A percentile compares a stretch with the other conserved stretches of the same genome.
These are phyloP conservation scores for Pichia heedii DNA, from an alignment of 805 yeast genomes.

Conservation along the genomic window DNA sequence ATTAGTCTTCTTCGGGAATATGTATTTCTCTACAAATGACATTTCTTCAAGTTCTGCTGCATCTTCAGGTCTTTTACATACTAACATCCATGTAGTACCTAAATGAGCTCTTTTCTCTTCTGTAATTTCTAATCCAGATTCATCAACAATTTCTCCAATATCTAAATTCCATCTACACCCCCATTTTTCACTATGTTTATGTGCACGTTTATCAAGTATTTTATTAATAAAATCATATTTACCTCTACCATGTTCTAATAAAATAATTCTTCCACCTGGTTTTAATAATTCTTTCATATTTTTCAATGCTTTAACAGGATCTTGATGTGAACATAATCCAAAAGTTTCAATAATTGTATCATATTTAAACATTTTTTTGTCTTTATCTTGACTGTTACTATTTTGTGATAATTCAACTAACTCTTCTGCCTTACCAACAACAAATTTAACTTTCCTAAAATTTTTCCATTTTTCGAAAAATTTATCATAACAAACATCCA, in stretches of 20 bases:
- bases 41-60: slow-evolving; percentile 38
- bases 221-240: slow-evolving; percentile 68
- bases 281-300: slow-evolving; percentile 66
- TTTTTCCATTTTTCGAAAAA: slow-evolving; percentile 60
- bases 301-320: slow-evolving; percentile 73
- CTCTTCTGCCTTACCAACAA: slow-evolving; percentile 85
- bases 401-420: slow-evolving; percentile 39
- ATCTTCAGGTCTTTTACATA: slow-evolving; percentile 69
- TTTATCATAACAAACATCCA: slow-evolving; percentile 67
- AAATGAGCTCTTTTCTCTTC: slow-evolving; percentile 75
- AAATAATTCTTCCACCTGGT: slow-evolving; percentile 83
- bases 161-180: slow-evolving; percentile 98
- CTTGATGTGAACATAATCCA: slow-evolving; percentile 93
- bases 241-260: slow-evolving; percentile 91
- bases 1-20: slow-evolving; percentile 26
- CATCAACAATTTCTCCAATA: slow-evolving; percentile 77
- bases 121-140: slow-evolving; percentile 75
- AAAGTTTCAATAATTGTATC: slow-evolving; percentile 92
- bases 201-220: slow-evolving; percentile 75
- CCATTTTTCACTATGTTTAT: slow-evolving; percentile 79
- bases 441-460: slow-evolving; percentile 70
- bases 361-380: slow-evolving; percentile 43
- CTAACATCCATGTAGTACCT: slow-evolving; percentile 86
- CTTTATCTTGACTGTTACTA: slow-evolving; percentile 1
- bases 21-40: slow-evolving; percentile 42